Evolutionary conservation across 345 rosid genomes (phyloP), one percentile per base, ranked within the genome.

Genomic region (Tarenaya hassleriana): DNA sequence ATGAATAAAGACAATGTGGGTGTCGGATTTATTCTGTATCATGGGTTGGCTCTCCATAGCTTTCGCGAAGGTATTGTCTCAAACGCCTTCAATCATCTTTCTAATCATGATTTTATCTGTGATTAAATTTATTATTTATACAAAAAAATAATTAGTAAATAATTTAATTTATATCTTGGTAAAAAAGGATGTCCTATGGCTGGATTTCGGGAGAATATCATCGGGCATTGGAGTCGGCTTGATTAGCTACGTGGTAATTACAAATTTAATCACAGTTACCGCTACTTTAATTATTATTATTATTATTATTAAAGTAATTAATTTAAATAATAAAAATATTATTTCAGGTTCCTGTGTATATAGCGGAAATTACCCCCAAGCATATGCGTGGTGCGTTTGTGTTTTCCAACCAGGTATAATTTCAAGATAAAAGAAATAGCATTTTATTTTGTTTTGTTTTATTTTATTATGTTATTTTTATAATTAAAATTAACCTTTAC

Each of bases 41-140:
- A 8, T 41, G n/a, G 77, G 77, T 0, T 75, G 77, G 77, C 72
- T 72, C 43, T 60, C 66, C 14, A 66, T 68, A 7, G 72, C 64
- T 18, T 62, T 61, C 13, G 56, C 80, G 16, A 57, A 72, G 74
- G 80, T 75, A 21, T 55, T 18, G 32, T 50, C 16, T 39, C 41
- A 0, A 33, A 32, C 13, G 17, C 1, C 33, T 14, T 10, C 42
- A 6, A 11, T 38, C 35, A 4, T 7, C 6, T 24, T 8, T 8
- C 29, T 45, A 8, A 17, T 43, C 41, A n/a, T 27, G 8, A 4
- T 14, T 47, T 10, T 47, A 11, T 2, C 21, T n/a, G 10, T 1
- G 17, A 19, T 47, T 4, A 10, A 10, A 19, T 20, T 47, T 20
- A 7, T 19, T 47, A 47, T 47, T 47, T n/a, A n/a, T n/a, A n/a